These are phyloP conservation scores for Dothidotthia symphoricarpi DNA, from an alignment of 2,329 filamentous ascomycete species.

Conservation along the genomic window DNA sequence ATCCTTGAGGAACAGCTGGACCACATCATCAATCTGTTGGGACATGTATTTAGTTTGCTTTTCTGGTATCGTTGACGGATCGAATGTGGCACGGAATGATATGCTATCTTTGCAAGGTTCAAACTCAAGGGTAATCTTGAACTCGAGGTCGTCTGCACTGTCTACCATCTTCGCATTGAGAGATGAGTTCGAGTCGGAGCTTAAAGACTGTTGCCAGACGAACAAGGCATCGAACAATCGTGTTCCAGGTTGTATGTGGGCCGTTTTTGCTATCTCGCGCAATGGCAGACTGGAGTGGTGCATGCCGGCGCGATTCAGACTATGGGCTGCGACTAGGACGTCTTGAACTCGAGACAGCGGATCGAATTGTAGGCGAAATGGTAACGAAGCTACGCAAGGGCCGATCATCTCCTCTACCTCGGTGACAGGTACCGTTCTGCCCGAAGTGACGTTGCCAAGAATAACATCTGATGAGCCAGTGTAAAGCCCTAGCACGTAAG, in stretches of 20 bases:
- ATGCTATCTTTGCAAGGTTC: constrained; percentile 59
- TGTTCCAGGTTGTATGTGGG: constrained; percentile 55
- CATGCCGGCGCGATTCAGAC: constrained; percentile 64
- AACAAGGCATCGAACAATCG: constrained; percentile 74
- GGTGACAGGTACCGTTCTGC: constrained; percentile 68
- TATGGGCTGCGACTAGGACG: constrained; percentile 63
- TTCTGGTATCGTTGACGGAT: constrained; percentile 54
- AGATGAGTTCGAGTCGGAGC: constrained; percentile 24
- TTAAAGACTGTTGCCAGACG: constrained; percentile 76
- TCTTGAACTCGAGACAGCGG: constrained; percentile 56
- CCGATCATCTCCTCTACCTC: constrained; percentile 73
- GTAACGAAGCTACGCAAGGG: constrained; percentile 75
- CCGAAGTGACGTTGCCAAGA: constrained; percentile 79
- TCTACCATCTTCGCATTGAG: constrained; percentile 55
- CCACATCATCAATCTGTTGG: constrained; percentile 60
- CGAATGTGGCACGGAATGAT: constrained; percentile 55
- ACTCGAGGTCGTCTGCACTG: constrained; percentile 72
- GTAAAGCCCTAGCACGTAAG: constrained; percentile 65
- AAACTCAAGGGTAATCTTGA: constrained; percentile 71
- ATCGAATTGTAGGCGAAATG: constrained; percentile 63
- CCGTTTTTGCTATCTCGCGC: constrained; percentile 65
- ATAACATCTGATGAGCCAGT: constrained; percentile 64
- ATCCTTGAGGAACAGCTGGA: constrained; percentile 44
- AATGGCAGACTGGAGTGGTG: constrained; percentile 64
- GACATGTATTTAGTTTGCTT: constrained; percentile 58